Evolutionary conservation across 2,329 filamentous ascomycete species (phyloP), one percentile per base, ranked within the genome.

Genomic region (Cladosporium austrohemisphaericum): DNA sequence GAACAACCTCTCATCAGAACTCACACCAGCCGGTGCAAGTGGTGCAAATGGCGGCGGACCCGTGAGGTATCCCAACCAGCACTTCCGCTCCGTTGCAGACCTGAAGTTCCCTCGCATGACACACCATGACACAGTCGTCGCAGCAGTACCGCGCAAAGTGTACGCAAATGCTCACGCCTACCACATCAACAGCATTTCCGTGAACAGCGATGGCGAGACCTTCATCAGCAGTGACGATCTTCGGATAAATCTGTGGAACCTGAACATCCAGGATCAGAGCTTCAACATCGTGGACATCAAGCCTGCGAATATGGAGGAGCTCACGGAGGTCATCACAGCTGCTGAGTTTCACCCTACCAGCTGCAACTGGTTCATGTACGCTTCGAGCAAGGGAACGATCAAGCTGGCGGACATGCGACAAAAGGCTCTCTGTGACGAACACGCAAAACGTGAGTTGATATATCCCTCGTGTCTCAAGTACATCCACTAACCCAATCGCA

Each of bases 221-320:
- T 98, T 97, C 71, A 96, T 98, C 73, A 96, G 91, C 75, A 96
- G 91, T 67, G 93, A 98, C 67, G 93, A 98, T 68, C 76, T 98
- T 56, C 85, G 93, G 55, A 95, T 98, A 77, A 98, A 98, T 70
- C 77, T 98, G 50, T 98, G 93, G 93, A 97, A 98, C 68, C 77
- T 97, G 61, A 97, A 97, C 71, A 98, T 98, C 56, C 93, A 98
- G 69, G 92, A 97, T 62, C 92, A 97, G 73, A 97, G 93, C 75
- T 98, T 98, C 80, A 98, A 98, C 73, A 98, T 98, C 67, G 93
- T 98, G 55, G 93, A 98, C 69, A 98, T 98, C 77, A 98, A 98
- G 72, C 93, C 93, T 7, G 93, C 93, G 32, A 98, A 98, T 70
- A 98, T 98, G 93, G 93, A 98, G 72, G 93, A 98, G 75, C 78